Base-by-base conservation (phyloP, 164 flowering plant genomes). In the Magnolia sinica region DNA sequence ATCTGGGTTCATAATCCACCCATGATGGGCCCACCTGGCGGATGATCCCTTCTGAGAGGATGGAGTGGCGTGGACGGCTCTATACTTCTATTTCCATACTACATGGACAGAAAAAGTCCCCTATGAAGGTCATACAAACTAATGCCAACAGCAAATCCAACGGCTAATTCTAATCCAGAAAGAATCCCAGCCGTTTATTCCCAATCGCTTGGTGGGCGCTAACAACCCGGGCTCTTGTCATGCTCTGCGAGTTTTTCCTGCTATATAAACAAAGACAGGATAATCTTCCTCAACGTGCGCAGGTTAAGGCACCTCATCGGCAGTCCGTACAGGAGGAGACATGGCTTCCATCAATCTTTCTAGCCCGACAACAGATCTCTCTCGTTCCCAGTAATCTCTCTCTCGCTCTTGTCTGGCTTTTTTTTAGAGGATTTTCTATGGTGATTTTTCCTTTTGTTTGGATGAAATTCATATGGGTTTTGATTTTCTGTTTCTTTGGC, bases 331-430 rank as follows among this genome's bases (percentile, higher is more conserved):
- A 19, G 51, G 20, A 20, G 68, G 49, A 65, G 45, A 7, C 10
- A 74, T 74, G 76, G 76, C 76, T 67, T 66, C 76, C 31, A n/a
- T 74, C 71, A 74, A 51, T 66, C 63, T 65, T 22, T 66, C 76
- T 20, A 50, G 70, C 45, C 58, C 76, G n/a, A 10, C 76, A 14
- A 66, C 69, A 14, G 58, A 67, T 66, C 29, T 74, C 37, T 50
- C 71, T 50, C 71, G 8, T 13, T 74, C 45, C 29, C 64, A 65
- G 76, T 74, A 74, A 64, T 58, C 27, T 65, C 14, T 49, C n/a
- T 52, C 31, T 22, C 37, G 61, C 24, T 29, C 37, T 66, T 10
- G 4, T 4, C 8, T 59, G 16, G 19, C 5, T 37, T 37, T 37
- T 37, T 37, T 37, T 37, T 37, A 37, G 45, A 37, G 45, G 45